Percentiles rank a stretch among this genome's conserved stretches.
phyloP scores from a whole-genome alignment of 495 filamentous ascomycete genomes.

The Paragyromitra xinjiangensis region DNA sequence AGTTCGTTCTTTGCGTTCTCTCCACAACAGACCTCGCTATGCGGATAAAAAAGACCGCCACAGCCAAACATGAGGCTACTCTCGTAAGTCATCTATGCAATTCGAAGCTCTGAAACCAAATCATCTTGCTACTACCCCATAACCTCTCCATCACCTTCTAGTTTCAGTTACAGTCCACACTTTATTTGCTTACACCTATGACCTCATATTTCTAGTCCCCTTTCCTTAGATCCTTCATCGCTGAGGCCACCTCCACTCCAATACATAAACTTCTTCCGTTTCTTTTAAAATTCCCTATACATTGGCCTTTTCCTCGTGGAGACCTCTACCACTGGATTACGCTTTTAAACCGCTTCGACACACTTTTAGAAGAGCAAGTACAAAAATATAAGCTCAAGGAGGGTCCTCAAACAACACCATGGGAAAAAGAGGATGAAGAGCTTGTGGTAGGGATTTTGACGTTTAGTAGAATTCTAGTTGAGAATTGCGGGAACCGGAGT shows the following conservation, averaged over 20 bases:
- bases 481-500: slow-evolving; percentile 97
- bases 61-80: slow-evolving; percentile 90
- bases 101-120: slow-evolving; percentile 26
- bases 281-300: slow-evolving; percentile 79
- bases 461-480: slow-evolving; percentile 85
- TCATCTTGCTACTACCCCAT: slow-evolving; percentile 39
- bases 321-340: slow-evolving; percentile 99
- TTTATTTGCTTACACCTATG: slow-evolving; percentile 57
- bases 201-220: slow-evolving; percentile 72
- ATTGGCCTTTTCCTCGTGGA: slow-evolving; percentile 96
- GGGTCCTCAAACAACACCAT: slow-evolving; percentile 75
- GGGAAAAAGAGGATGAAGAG: slow-evolving; percentile 60
- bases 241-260: slow-evolving; percentile 71
- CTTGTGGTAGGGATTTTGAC: slow-evolving; percentile 79
- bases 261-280: slow-evolving; percentile 78
- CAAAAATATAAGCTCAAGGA: slow-evolving; percentile 80
- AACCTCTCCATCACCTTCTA: slow-evolving; percentile 13
- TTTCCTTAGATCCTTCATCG: slow-evolving; percentile 80
- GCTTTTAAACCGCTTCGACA: slow-evolving; percentile 91
- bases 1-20: slow-evolving; percentile 40
- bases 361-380: slow-evolving; percentile 81
- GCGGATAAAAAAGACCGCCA: slow-evolving; percentile 95
- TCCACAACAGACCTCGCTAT: slow-evolving; percentile 63
- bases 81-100: slow-evolving; percentile 70
- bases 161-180: slow-evolving; percentile 23